Base-by-base conservation (phyloP, 768 basidiomycete genomes). In the Boletus rubropictus region DNA sequence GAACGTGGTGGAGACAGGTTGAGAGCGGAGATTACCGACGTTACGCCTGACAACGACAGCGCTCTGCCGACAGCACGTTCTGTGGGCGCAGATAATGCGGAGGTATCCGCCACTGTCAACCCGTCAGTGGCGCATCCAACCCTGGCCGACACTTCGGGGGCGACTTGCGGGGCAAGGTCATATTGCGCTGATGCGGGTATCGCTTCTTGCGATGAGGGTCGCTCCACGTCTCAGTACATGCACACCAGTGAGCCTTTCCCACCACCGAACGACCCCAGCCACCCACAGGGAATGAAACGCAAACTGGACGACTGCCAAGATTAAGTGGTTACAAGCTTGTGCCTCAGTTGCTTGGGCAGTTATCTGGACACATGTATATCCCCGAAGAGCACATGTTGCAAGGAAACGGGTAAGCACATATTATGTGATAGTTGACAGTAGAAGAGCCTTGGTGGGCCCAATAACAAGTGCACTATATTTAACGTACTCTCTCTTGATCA, bases 251-350 rank as follows among this genome's bases (percentile, higher is more conserved):
- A 25, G 11, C 14, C 3, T 11, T 28, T 18, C 24, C 12, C 2
- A n/a, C 18, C 21, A 1, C 7, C 7, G 22, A 27, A 15, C 12
- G 49, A 50, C 38, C 43, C 42, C 39, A n/a, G 34, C 1, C 50
- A 50, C 50, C 44, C 18, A 11, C 33, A 12, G 12, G n/a, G n/a
- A 28, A 66, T 46, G 45, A 63, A 58, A 44, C 61, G 63, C 22
- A 65, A 50, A 38, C 10, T 65, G 43, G 47, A 41, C 4, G 53
- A 47, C 3, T 45, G 43, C 15, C 47, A 51, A 12, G 46, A 48
- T 33, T 49, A 56, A 27, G 2, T 18, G 24, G 17, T 6, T 7
- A 41, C 20, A 35, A 46, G 37, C 39, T 48, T 37, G 37, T n/a
- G 20, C 17, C 8, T 7, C 24, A 25, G 24, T 25, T 25, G 5